Percentiles rank a stretch among this genome's conserved stretches.
phyloP scores from a whole-genome alignment of 2,329 filamentous ascomycete genomes.

The Cladophialophora chaetospira region DNA sequence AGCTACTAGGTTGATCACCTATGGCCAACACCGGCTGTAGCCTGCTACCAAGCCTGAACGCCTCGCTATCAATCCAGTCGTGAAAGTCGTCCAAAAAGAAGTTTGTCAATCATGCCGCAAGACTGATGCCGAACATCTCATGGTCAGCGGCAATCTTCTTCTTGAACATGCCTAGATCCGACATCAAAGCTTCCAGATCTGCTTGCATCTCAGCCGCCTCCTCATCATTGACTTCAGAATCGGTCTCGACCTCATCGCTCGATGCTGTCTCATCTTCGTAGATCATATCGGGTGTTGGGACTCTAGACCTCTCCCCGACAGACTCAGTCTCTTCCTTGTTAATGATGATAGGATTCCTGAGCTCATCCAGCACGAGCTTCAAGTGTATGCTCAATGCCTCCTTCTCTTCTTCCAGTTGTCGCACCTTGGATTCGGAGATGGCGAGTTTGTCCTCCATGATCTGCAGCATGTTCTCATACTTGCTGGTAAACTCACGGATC shows the following conservation, averaged over 20 bases:
- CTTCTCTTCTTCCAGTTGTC: slow-evolving; percentile 84
- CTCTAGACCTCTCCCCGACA: slow-evolving; percentile 22
- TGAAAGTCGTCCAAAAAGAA: background rate
- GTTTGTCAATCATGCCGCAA: slow-evolving; percentile 14
- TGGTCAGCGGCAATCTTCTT: slow-evolving; percentile 81
- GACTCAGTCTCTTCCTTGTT: slow-evolving; percentile 35
- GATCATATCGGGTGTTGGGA: slow-evolving; percentile 28
- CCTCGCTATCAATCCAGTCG: slow-evolving; percentile 13
- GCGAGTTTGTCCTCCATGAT: slow-evolving; percentile 93
- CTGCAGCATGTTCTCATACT: slow-evolving; percentile 85
- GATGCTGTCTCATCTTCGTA: slow-evolving; percentile 44
- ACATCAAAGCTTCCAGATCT: slow-evolving; percentile 81
- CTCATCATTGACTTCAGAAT: slow-evolving; percentile 60
- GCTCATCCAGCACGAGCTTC: slow-evolving; percentile 77
- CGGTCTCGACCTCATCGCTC: slow-evolving; percentile 40
- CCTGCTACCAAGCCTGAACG: slow-evolving; percentile 6
- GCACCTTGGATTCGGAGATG: slow-evolving; percentile 91
- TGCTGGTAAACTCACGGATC: slow-evolving; percentile 90
- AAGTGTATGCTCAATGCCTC: slow-evolving; percentile 86
- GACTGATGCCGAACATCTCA: slow-evolving; percentile 30
- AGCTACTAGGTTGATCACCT: too few relatives aligned
- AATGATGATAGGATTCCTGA: slow-evolving; percentile 86
- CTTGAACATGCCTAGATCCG: slow-evolving; percentile 77
- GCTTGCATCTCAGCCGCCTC: slow-evolving; percentile 69
- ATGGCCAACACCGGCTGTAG: too few relatives aligned